A percentile compares a stretch with the other conserved stretches of the same genome.
These are phyloP conservation scores for Pichia sp. DNA, from an alignment of 1,139 yeast genomes.

Conservation along the genomic window DNA sequence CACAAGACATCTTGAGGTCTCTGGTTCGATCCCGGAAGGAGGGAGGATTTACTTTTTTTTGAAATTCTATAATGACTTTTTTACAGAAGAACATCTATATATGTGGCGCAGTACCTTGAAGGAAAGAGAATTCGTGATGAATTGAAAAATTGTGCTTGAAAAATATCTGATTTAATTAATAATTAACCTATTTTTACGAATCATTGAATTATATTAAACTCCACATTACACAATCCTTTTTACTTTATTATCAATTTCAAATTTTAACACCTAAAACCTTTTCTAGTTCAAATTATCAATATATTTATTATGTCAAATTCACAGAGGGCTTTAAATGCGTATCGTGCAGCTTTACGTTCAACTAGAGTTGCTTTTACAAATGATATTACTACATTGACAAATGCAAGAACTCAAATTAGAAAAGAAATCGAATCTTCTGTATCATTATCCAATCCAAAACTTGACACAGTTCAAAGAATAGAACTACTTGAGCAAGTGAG, in stretches of 20 bases:
- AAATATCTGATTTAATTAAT: no score
- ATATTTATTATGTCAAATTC: slow-evolving; percentile 9
- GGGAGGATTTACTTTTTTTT: slow-evolving; percentile 7
- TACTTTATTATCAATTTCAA: not conserved
- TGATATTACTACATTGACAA: slow-evolving; percentile 47
- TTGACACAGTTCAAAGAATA: slow-evolving; percentile 47
- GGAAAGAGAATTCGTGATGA: no score
- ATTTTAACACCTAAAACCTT: not conserved
- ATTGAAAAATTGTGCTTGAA: not conserved
- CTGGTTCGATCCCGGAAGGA: slow-evolving; percentile 19
- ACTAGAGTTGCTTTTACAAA: slow-evolving; percentile 59
- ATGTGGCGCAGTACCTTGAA: no score
- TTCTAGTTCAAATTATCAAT: not conserved
- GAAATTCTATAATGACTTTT: no score
- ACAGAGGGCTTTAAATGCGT: slow-evolving; percentile 39
- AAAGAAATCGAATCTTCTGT: slow-evolving; percentile 23
- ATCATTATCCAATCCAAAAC: slow-evolving; percentile 44
- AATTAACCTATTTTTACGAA: no score
- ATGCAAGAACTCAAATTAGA: slow-evolving; percentile 62
- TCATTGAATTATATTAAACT: no score
- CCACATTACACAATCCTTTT: no score
- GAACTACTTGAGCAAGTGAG: slow-evolving; percentile 64
- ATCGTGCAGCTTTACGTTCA: slow-evolving; percentile 62
- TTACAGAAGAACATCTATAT: no score
- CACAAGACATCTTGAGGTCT: slow-evolving; percentile 16